Evolutionary conservation across 2,329 filamentous ascomycete genomes (phyloP), one percentile per base, ranked within the genome.

Genomic region (Pseudogymnoascus sp.): DNA sequence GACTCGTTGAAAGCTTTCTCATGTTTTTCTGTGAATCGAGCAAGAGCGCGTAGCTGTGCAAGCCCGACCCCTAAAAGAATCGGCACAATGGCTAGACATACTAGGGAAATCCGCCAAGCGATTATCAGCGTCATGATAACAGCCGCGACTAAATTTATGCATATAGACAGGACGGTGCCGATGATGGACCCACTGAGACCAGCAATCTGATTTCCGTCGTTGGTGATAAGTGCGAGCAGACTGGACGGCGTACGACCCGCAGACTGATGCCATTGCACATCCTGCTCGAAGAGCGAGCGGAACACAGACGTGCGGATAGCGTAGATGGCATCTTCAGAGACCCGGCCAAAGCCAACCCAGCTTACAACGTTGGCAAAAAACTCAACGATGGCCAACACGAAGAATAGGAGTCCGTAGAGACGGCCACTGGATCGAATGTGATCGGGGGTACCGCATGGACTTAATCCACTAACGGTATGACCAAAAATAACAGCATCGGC

Each of bases 41-140:
- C 78, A 1, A 89, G 77, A 3, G 84, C 78, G 2, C 79, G 79
- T 10, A 90, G 76, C 64, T 87, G 82, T 82, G 90, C 83, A 63
- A 88, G 77, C 0, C 87, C 86, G 0, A 85, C 79, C 2, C 83
- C 85, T 0, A 90, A 76, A 6, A 90, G 79, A 19, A 90, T 73
- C 0, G 88, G 88, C 0, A 90, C 82, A 6, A 82, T 76, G 0
- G 85, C 79, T 2, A 90, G 74, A 61, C 84, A 87, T 4, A 90
- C 86, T 8, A 91, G 70, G 0, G 86, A 86, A 61, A 90, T 88
- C 67, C 82, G 86, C 88, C 88, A 91, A 3, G 84, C 84, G 56
- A 90, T 76, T 55, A 89, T 82, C 63, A 88, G 84, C 0, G 86
- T 83, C 13, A 90, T 69, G 34, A 86, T 80, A 58, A 90, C 83